Percentiles rank a stretch among this genome's conserved stretches.
Conservation (phyloP, 2,329 filamentous ascomycete genomes). For the Aspergillus ochraceus region DNA sequence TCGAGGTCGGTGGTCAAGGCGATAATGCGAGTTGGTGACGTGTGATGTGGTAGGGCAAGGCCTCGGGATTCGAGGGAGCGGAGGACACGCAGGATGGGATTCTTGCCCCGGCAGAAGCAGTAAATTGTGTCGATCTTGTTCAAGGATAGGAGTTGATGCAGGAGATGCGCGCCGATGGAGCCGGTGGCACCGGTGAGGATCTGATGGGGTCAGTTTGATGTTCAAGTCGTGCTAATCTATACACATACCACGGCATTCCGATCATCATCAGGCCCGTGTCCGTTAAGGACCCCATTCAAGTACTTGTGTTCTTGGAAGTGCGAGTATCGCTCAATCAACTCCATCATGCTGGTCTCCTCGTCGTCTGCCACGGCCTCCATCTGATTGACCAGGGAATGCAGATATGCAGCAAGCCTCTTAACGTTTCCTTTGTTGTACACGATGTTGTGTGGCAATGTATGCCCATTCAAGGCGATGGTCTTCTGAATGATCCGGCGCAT, state of each 20-base stretch:
- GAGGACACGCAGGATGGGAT: not conserved
- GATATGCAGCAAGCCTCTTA: conserved; percentile 46
- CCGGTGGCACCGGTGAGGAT: conserved; percentile 67
- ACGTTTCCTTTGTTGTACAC: conserved; percentile 60
- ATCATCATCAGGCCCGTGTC: not conserved
- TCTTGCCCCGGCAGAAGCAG: not conserved
- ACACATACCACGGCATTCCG: conserved; percentile 18
- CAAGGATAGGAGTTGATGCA: conserved; percentile 41
- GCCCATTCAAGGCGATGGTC: conserved; percentile 50
- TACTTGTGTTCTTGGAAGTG: conserved; percentile 31
- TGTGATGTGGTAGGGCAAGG: not conserved
- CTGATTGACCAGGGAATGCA: conserved; percentile 46
- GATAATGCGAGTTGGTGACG: not conserved
- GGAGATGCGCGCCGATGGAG: conserved; percentile 62
- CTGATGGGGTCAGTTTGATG: conserved; percentile 2
- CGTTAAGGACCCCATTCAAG: conserved; percentile 1
- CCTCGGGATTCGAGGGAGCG: not conserved
- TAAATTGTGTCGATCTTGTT: not conserved
- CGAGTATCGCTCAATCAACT: conserved; percentile 50
- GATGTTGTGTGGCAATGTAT: conserved; percentile 55
- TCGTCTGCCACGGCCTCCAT: conserved; percentile 33
- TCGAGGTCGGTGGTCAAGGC: not conserved
- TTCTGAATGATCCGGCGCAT: conserved; percentile 55
- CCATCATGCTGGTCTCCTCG: conserved; percentile 47
- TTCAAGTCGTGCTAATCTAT: not conserved